A percentile compares a stretch with the other conserved stretches of the same genome.
Evolutionary conservation across 2,329 filamentous ascomycete genomes (phyloP).

Genomic region (Fusarium pininemorale): DNA sequence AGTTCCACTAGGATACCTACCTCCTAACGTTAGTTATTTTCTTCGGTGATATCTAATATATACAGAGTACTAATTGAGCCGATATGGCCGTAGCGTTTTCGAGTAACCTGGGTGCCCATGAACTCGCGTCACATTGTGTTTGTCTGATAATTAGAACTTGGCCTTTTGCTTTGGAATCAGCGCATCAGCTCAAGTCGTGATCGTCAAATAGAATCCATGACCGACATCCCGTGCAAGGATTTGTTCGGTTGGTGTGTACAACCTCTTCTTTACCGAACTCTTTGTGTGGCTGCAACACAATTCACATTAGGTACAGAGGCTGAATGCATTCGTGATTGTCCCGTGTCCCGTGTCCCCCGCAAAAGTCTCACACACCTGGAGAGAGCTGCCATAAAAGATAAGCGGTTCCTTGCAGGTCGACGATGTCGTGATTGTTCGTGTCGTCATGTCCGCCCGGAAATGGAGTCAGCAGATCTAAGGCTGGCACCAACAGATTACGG

Average conservation of each 20-base stretch:
- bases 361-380: constrained; percentile 17
- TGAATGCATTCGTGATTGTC: constrained; percentile 6
- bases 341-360: constrained; percentile 14
- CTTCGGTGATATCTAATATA: not conserved
- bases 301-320: not conserved
- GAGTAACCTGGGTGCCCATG: not conserved
- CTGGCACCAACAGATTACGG: not conserved
- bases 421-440: constrained; percentile 30
- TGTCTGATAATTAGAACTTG: not conserved
- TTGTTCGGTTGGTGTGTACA: constrained; percentile 24
- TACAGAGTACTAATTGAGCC: not conserved
- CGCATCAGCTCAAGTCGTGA: not conserved
- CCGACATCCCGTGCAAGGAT: constrained; percentile 33
- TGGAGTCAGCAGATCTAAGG: constrained; percentile 18
- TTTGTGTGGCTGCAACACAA: constrained; percentile 26
- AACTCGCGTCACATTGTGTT: not conserved
- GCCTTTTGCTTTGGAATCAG: constrained; percentile 9
- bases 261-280: constrained; percentile 1
- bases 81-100: not conserved
- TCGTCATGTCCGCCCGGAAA: constrained; percentile 20
- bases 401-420: constrained; percentile 35
- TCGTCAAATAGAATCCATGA: constrained; percentile 29
- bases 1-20: not conserved
- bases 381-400: constrained; percentile 17
- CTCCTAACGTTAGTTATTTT: not conserved